These are phyloP conservation scores for Thraustotheca clavata DNA, from an alignment of 352 stramenopile species.

Conservation along the genomic window DNA sequence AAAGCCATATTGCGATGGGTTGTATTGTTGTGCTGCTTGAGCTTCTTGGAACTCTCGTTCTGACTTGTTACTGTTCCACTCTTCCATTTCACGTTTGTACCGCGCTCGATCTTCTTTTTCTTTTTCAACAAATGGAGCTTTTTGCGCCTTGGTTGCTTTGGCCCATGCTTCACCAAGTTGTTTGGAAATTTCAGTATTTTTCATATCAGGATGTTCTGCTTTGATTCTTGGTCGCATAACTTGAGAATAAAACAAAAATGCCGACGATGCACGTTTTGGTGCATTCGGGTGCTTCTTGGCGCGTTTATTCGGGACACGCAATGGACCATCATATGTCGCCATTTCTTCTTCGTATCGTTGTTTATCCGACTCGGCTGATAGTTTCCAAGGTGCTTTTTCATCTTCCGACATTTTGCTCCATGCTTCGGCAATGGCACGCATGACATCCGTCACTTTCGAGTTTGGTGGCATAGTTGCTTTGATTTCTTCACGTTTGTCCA, in stretches of 20 bases:
- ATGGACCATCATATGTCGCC: constrained; percentile 84
- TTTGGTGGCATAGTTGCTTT: constrained; percentile 77
- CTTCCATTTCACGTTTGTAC: constrained; percentile 91
- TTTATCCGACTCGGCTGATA: constrained; percentile 90
- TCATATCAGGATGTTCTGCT: constrained; percentile 89
- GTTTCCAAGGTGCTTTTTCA: constrained; percentile 89
- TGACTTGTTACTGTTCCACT: constrained; percentile 82
- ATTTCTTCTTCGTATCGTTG: constrained; percentile 92
- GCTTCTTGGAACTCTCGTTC: constrained; percentile 78
- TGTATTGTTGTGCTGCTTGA: constrained; percentile 57
- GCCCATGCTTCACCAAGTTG: constrained; percentile 89
- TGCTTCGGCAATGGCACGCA: constrained; percentile 85
- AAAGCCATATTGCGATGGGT: constrained; percentile 20
- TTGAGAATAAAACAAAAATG: constrained; percentile 93
- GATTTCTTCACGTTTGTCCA: constrained; percentile 87
- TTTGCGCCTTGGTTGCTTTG: constrained; percentile 87
- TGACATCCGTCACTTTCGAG: constrained; percentile 87
- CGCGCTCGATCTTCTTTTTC: constrained; percentile 85
- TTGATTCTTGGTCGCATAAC: constrained; percentile 87
- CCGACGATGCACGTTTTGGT: constrained; percentile 90
- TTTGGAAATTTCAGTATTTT: constrained; percentile 94
- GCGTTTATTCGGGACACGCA: constrained; percentile 89
- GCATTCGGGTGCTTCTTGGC: constrained; percentile 93
- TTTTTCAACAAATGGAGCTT: constrained; percentile 87
- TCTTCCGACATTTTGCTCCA: constrained; percentile 86